A percentile compares a stretch with the other conserved stretches of the same genome.
phyloP scores from a whole-genome alignment of 2,329 filamentous ascomycete genomes.

The Talaromyces pinophilus region DNA sequence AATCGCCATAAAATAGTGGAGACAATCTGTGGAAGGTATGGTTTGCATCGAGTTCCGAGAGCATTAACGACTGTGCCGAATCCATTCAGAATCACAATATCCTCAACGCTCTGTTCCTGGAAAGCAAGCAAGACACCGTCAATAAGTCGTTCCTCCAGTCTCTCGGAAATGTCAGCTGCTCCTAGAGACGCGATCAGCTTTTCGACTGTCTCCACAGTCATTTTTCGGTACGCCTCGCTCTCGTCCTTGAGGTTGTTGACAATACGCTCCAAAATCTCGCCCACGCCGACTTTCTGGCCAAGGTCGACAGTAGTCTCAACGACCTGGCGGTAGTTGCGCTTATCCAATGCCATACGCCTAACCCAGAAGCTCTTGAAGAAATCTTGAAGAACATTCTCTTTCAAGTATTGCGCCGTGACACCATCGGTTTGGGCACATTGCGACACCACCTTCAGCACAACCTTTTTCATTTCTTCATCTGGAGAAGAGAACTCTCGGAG shows the following conservation, averaged over 20 bases:
- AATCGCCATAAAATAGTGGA: constrained; percentile 93
- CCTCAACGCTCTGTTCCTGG: constrained; percentile 96
- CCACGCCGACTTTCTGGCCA: constrained; percentile 94
- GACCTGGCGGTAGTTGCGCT: constrained; percentile 95
- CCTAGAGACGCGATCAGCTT: constrained; percentile 93
- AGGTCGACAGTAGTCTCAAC: constrained; percentile 98
- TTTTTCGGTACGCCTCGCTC: constrained; percentile 96
- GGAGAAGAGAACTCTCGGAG: constrained; percentile 94
- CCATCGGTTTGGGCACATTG: constrained; percentile 94
- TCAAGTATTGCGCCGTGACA: constrained; percentile 91
- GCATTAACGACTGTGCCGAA: constrained; percentile 98
- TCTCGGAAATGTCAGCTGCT: constrained; percentile 88
- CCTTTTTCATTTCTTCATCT: constrained; percentile 99
- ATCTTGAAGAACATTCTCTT: constrained; percentile 89
- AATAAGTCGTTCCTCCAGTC: constrained; percentile 88
- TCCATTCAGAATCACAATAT: constrained; percentile 93
- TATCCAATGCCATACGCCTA: constrained; percentile 91
- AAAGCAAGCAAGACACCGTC: constrained; percentile 95
- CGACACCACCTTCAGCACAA: constrained; percentile 94
- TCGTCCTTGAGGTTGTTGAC: constrained; percentile 97
- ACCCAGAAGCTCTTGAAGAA: constrained; percentile 99
- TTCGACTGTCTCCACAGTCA: constrained; percentile 97
- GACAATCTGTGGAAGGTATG: constrained; percentile 94
- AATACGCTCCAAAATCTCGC: constrained; percentile 90
- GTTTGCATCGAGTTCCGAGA: constrained; percentile 88